Evolutionary conservation across 352 stramenopile species (phyloP).

Genomic region (Aphanomyces cochlioides): DNA sequence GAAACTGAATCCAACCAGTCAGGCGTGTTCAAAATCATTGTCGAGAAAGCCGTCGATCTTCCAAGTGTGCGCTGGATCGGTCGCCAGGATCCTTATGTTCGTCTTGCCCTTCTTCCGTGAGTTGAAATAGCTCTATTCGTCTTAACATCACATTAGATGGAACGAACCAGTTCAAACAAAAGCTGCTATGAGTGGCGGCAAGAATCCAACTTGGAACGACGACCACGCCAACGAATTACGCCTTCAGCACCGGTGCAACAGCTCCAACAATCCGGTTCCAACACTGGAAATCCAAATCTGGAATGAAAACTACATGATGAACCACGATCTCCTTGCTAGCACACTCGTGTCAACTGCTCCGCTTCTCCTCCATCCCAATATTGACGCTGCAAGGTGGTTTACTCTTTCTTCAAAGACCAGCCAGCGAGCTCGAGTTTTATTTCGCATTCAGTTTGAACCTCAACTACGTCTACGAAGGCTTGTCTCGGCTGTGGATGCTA

Average conservation of each 20-base stretch:
- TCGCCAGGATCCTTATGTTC: conserved; percentile 28
- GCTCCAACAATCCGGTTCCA: conserved; percentile 78
- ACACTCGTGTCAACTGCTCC: conserved; percentile 78
- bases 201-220: conserved; percentile 66
- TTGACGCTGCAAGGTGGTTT: conserved; percentile 76
- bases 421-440: conserved; percentile 13
- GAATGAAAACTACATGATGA: conserved; percentile 72
- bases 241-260: conserved; percentile 88
- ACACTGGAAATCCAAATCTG: conserved; percentile 82
- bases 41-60: conserved; percentile 27
- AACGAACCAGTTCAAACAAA: conserved; percentile 83
- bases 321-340: conserved; percentile 75
- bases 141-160: conserved; percentile 37
- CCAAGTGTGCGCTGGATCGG: conserved; percentile 29
- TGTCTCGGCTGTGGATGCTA: conserved; percentile 42
- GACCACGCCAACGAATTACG: conserved; percentile 77
- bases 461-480: conserved; percentile 30
- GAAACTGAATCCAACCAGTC: conserved; percentile 15
- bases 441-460: conserved; percentile 25
- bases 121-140: background rate
- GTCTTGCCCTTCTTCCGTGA: conserved; percentile 22
- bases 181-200: conserved; percentile 61
- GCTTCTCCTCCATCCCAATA: conserved; percentile 64
- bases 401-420: conserved; percentile 34
- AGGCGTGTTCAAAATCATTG: conserved; percentile 23